Evolutionary conservation across 1,284 basidiomycete genomes (phyloP), one percentile per base, ranked within the genome.

Genomic region (Sanghuangporus baumii): DNA sequence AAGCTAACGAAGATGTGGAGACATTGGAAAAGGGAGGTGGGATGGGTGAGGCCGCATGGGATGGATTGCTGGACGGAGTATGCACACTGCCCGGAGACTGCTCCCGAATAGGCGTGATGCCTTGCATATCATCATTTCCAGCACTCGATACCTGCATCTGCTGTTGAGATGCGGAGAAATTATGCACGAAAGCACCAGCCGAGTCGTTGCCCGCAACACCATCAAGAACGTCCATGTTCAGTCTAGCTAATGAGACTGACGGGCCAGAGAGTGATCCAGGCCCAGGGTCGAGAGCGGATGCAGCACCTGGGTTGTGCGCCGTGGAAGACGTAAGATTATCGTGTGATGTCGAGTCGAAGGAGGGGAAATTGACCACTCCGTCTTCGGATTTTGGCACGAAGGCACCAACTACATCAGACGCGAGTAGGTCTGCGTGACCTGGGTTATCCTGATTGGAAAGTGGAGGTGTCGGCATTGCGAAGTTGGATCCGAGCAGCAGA

Each of bases 1-100:
- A 75, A 48, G 79, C 77, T n/a, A 81, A 70, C 43, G 83, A 79
- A 3, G 80, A 79, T 14, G 77, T 73, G 16, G 60, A 62, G 11
- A 58, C 57, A 51, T 59, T 60, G 18, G 63, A 52, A 57, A 38
- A 65, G 8, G 56, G 64, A 14, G 60, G 61, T 40, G 64, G 64
- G 26, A 57, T 56, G 36, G 64, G 64, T 20, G 64, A 65, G 38
- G 64, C 64, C n/a, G 59, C 64, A 14, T 56, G 54, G n/a, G 63
- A 64, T 9, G 63, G 63, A 47, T 62, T 62, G 51, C 51, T 59
- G 34, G 64, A 65, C 34, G 64, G 48, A 11, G 64, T 59, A 48
- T 59, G 50, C 23, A 52, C 43, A 40, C 60, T 65, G 7, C 59
- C 52, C 16, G 60, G 59, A 23, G 63, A 61, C 36, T 65, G 59